phyloP scores from a whole-genome alignment of 805 yeast species.

The Maudiozyma saulgeensis region DNA sequence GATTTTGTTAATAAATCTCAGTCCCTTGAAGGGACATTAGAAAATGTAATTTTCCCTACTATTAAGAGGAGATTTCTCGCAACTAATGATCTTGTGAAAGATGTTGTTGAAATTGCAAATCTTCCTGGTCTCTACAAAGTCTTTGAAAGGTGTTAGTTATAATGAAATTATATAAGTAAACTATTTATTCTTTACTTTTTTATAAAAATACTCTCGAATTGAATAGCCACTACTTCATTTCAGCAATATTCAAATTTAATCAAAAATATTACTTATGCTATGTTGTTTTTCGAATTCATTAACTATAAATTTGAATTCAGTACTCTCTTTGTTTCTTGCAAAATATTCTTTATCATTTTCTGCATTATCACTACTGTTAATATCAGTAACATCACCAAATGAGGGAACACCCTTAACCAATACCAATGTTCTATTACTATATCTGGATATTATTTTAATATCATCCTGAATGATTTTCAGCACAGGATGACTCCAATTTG shows the following conservation, averaged over 20 bases:
- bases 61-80: conserved; percentile 58
- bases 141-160: conserved; percentile 71
- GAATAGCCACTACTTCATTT: no score
- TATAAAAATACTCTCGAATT: no score
- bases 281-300: conserved; percentile 15
- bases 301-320: conserved; percentile 12
- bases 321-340: conserved; percentile 4
- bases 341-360: conserved; percentile 2
- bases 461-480: conserved; percentile 21
- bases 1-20: conserved; percentile 20
- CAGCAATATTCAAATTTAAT: neutral
- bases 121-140: conserved; percentile 85
- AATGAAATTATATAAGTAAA: no score
- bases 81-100: conserved; percentile 39
- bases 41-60: conserved; percentile 54
- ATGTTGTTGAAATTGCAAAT: conserved; percentile 78
- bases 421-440: conserved; percentile 5
- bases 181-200: no score
- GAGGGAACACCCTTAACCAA: conserved; percentile 5
- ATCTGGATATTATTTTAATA: conserved; percentile 8
- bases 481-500: conserved; percentile 20
- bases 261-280: conserved; percentile 9
- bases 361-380: conserved; percentile 2
- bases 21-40: conserved; percentile 36
- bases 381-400: neutral